Percentiles rank a stretch among this genome's conserved stretches.
These are phyloP conservation scores for Fraxinus ornus DNA, from an alignment of 305 asterid species.

Conservation along the genomic window DNA sequence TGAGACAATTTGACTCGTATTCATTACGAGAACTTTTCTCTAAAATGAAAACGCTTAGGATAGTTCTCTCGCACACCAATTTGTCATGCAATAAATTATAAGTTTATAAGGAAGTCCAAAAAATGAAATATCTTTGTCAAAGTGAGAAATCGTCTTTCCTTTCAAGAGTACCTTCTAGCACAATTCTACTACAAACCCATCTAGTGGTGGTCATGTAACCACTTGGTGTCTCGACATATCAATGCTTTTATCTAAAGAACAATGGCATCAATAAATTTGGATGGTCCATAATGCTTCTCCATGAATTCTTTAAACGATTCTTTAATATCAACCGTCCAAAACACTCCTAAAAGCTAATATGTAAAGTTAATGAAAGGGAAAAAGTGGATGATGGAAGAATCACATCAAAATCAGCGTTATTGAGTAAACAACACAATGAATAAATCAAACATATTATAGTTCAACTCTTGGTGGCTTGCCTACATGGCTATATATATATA, in stretches of 20 bases:
- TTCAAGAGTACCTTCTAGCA: not conserved
- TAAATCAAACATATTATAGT: conserved; percentile 6
- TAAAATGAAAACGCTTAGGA: not conserved
- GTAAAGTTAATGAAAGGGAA: conserved; percentile 36
- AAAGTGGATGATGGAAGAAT: conserved; percentile 30
- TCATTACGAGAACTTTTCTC: not conserved
- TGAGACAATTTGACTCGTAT: not conserved
- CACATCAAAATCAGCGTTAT: conserved; percentile 11
- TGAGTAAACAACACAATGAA: conserved; percentile 30
- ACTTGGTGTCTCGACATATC: conserved; percentile 24
- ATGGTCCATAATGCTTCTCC: conserved; percentile 24
- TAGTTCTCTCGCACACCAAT: not conserved
- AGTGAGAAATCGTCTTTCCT: not conserved
- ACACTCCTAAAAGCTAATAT: conserved; percentile 22
- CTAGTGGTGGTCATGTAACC: conserved; percentile 26
- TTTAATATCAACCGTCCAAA: conserved; percentile 35
- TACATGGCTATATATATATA: not conserved
- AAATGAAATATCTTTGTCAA: not conserved
- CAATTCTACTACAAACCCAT: not conserved
- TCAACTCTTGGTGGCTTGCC: not conserved
- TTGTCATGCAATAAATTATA: not conserved
- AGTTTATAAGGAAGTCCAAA: not conserved
- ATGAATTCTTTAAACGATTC: conserved; percentile 18
- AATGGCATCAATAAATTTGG: conserved; percentile 26
- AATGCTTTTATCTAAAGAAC: conserved; percentile 24